Evolutionary conservation across 208 protist species (phyloP).

Genomic region (Leishmania major): DNA sequence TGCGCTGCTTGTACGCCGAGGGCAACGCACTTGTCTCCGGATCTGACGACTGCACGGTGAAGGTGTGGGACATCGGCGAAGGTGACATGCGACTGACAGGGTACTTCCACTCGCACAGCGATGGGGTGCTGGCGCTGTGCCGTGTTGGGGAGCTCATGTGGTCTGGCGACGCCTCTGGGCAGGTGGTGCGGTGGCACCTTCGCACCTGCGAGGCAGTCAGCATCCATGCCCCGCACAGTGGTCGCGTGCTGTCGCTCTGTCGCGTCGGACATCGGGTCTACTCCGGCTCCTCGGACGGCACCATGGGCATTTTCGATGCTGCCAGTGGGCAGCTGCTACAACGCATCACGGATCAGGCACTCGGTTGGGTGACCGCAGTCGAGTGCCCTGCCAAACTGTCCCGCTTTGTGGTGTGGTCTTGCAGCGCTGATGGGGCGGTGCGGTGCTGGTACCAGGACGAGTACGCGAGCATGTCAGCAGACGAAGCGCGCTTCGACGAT

Average conservation of each 20-base stretch:
- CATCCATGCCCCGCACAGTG: constrained; percentile 48
- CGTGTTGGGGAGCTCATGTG: constrained; percentile 80
- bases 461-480: constrained; percentile 53
- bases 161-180: constrained; percentile 75
- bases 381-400: constrained; percentile 60
- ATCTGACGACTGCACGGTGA: constrained; percentile 76
- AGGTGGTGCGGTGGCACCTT: constrained; percentile 71
- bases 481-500: constrained; percentile 72
- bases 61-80: constrained; percentile 83
- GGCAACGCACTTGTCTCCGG: constrained; percentile 82
- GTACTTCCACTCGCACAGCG: constrained; percentile 71
- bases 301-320: constrained; percentile 65
- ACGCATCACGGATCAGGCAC: constrained; percentile 54
- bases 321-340: constrained; percentile 53
- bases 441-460: constrained; percentile 92
- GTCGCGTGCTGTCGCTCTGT: constrained; percentile 54
- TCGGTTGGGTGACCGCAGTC: constrained; percentile 55
- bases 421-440: constrained; percentile 58
- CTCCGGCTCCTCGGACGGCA: constrained; percentile 69
- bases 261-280: constrained; percentile 75
- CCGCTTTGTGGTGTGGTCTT: constrained; percentile 86
- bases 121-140: constrained; percentile 67
- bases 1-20: constrained; percentile 83
- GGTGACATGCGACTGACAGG: constrained; percentile 65
- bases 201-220: constrained; percentile 69